These are phyloP conservation scores for Podospora pseudopauciseta DNA, from an alignment of 495 filamentous ascomycete genomes.

Conservation along the genomic window DNA sequence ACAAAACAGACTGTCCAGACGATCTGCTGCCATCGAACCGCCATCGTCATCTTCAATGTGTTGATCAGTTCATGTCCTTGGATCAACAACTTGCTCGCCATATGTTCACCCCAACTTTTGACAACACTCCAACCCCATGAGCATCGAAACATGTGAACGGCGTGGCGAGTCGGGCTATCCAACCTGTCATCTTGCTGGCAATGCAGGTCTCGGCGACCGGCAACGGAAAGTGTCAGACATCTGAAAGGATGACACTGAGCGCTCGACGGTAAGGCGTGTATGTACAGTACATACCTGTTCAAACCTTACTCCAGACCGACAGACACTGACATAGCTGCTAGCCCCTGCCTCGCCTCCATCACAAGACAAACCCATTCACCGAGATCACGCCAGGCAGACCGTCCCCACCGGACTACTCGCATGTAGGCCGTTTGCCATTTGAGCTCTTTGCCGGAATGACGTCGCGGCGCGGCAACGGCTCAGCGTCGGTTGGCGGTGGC, in stretches of 20 bases:
- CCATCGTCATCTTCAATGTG: too few species aligned
- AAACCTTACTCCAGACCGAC: not conserved
- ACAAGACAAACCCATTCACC: not conserved
- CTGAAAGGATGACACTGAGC: not conserved
- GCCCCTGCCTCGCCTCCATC: not conserved
- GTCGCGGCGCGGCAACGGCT: not conserved
- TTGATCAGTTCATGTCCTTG: too few species aligned
- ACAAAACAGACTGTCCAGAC: too few species aligned
- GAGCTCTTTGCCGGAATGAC: not conserved
- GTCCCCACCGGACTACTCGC: not conserved
- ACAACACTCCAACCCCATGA: not conserved
- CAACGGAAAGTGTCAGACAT: not conserved
- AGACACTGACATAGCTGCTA: not conserved
- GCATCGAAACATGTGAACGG: not conserved
- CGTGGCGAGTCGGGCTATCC: not conserved
- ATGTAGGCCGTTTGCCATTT: not conserved
- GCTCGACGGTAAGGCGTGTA: not conserved
- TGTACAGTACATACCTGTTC: not conserved
- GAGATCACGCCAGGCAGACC: not conserved
- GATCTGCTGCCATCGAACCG: too few species aligned
- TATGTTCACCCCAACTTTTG: not conserved
- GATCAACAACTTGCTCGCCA: too few species aligned
- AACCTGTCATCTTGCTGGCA: not conserved
- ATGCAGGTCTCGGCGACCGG: not conserved
- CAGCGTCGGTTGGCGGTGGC: not conserved